Percentiles rank a stretch among this genome's conserved stretches.
Conservation (phyloP, 2,329 filamentous ascomycete species). For the Myriangium duriaei region DNA sequence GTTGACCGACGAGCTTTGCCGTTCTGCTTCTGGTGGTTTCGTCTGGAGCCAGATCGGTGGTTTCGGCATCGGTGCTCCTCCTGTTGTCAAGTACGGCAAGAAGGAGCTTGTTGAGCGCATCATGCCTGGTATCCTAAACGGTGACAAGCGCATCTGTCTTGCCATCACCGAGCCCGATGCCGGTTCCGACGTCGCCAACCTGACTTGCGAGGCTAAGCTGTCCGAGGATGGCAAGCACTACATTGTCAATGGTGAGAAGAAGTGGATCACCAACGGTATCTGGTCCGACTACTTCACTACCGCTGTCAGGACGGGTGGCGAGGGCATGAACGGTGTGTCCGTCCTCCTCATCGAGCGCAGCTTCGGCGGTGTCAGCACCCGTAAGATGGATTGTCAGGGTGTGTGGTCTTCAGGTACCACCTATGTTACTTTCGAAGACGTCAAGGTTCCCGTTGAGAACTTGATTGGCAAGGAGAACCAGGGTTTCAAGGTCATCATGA, state of each 20-base stretch:
- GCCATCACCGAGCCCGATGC: slow-evolving; percentile 95
- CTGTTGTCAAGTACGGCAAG: slow-evolving; percentile 82
- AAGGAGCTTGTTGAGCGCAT: slow-evolving; percentile 76
- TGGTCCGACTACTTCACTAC: slow-evolving; percentile 98
- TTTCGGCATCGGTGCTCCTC: slow-evolving; percentile 90
- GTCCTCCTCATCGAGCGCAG: slow-evolving; percentile 85
- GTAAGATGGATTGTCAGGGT: slow-evolving; percentile 96
- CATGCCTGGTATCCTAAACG: slow-evolving; percentile 72
- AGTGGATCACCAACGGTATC: slow-evolving; percentile 94
- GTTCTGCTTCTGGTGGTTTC: slow-evolving; percentile 77
- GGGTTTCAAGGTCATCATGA: slow-evolving; percentile 98
- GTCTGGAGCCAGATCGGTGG: slow-evolving; percentile 96
- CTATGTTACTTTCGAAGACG: slow-evolving; percentile 96
- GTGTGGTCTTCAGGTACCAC: slow-evolving; percentile 88
- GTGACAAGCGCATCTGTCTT: slow-evolving; percentile 94
- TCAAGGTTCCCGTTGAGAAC: slow-evolving; percentile 99
- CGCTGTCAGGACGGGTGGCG: slow-evolving; percentile 75
- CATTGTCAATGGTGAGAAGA: slow-evolving; percentile 99
- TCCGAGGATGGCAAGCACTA: slow-evolving; percentile 95
- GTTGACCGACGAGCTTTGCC: slow-evolving; percentile 85
- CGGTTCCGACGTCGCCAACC: slow-evolving; percentile 85
- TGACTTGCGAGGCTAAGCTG: slow-evolving; percentile 91
- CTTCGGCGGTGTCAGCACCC: slow-evolving; percentile 73
- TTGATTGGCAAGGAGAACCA: slow-evolving; percentile 95
- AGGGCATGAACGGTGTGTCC: slow-evolving; percentile 83